Evolutionary conservation across 2,329 filamentous ascomycete genomes (phyloP).

Genomic region (Diaporthe citri): DNA sequence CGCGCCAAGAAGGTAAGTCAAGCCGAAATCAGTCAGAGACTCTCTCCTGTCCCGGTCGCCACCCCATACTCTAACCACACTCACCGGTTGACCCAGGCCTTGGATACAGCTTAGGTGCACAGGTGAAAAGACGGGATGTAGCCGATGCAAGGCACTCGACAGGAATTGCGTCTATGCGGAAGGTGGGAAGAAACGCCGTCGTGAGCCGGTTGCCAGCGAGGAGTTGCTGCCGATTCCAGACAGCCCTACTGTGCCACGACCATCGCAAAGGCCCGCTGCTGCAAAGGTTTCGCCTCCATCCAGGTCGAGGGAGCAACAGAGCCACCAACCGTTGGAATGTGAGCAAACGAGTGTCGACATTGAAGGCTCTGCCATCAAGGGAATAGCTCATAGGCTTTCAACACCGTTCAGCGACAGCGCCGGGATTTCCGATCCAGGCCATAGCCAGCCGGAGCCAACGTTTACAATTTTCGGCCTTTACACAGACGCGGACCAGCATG

Average conservation of each 20-base stretch:
- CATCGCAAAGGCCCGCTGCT: neutral
- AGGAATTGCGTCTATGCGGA: neutral
- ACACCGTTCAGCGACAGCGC: neutral
- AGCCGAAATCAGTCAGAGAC: neutral
- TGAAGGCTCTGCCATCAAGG: neutral
- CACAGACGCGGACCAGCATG: neutral
- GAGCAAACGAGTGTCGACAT: neutral
- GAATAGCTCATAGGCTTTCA: neutral
- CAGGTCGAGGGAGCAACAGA: neutral
- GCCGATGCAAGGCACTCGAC: neutral
- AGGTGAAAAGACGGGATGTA: constrained; percentile 3
- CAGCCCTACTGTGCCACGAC: neutral
- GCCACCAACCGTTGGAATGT: neutral
- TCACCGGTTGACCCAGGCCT: neutral
- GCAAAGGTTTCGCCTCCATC: neutral
- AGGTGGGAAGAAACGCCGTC: constrained; percentile 23
- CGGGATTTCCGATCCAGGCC: neutral
- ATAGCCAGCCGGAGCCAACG: neutral
- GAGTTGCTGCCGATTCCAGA: neutral
- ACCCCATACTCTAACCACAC: neutral
- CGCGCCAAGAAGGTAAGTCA: constrained; percentile 35
- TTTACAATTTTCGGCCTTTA: neutral
- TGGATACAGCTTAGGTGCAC: neutral
- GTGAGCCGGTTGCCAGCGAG: neutral
- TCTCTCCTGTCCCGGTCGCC: neutral